These are phyloP conservation scores for Microcos paniculata DNA, from an alignment of 345 rosid species.

Conservation along the genomic window DNA sequence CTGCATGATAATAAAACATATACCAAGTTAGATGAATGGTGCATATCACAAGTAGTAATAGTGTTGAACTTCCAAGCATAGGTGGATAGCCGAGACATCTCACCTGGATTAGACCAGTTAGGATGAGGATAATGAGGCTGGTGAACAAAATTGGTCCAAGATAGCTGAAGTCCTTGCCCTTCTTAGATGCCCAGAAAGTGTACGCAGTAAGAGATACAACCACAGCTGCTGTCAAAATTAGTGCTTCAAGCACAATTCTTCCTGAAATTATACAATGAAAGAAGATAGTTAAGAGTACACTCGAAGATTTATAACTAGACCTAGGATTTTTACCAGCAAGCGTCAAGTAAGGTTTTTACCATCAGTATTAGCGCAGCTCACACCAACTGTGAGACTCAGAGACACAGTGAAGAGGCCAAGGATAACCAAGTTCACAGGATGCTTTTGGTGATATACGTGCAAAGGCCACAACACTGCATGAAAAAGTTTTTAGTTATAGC, in stretches of 20 bases:
- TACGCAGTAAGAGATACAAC: constrained; percentile 80
- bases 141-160: constrained; percentile 93
- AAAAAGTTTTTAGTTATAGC: neutral
- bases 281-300: neutral
- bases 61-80: neutral
- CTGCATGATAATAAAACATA: constrained; percentile 31
- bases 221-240: constrained; percentile 81
- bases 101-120: constrained; percentile 90
- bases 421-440: constrained; percentile 81
- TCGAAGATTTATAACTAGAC: neutral
- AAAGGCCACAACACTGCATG: constrained; percentile 91
- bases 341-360: constrained; percentile 38
- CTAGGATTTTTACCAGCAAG: neutral
- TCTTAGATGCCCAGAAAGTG: constrained; percentile 98
- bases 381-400: constrained; percentile 80
- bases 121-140: constrained; percentile 65
- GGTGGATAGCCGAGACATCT: neutral
- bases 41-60: neutral
- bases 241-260: constrained; percentile 88
- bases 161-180: constrained; percentile 89
- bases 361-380: constrained; percentile 83
- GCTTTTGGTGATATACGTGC: constrained; percentile 89
- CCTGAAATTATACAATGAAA: constrained; percentile 46
- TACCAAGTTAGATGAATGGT: neutral
- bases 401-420: constrained; percentile 86